These are phyloP conservation scores for Magnaporthiopsis rhizophila DNA, from an alignment of 2,329 filamentous ascomycete species.

Conservation along the genomic window DNA sequence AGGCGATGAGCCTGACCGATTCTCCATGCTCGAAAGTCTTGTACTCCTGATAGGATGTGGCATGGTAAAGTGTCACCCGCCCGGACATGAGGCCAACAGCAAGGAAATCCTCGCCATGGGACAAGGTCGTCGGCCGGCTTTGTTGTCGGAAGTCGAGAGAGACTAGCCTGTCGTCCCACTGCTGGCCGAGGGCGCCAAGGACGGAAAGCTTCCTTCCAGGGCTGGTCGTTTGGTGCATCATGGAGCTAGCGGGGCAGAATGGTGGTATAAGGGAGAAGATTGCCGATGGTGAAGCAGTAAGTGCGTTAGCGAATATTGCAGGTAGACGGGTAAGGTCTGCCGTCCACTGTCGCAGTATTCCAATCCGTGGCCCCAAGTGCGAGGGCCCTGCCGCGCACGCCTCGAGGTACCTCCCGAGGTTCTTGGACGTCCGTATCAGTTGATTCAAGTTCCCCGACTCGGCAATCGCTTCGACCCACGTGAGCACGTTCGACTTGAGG, in stretches of 20 bases:
- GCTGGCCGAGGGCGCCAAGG: conserved; percentile 14
- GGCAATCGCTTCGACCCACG: conserved; percentile 27
- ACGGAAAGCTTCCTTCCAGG: conserved; percentile 15
- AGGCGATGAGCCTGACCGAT: conserved; percentile 21
- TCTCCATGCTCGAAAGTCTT: conserved; percentile 21
- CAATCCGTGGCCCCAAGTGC: conserved; percentile 14
- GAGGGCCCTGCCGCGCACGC: conserved; percentile 14
- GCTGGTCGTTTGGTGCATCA: conserved; percentile 14
- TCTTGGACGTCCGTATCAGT: conserved; percentile 10
- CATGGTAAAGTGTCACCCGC: conserved; percentile 17
- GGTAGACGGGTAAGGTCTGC: conserved; percentile 23
- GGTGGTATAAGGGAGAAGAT: conserved; percentile 24
- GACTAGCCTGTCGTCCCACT: conserved; percentile 25
- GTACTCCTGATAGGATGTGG: conserved; percentile 20
- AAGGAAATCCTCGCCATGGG: conserved; percentile 20
- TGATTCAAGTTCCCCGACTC: conserved; percentile 11
- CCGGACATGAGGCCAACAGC: conserved; percentile 20
- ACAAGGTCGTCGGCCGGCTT: conserved; percentile 17
- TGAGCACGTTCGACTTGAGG: conserved; percentile 24
- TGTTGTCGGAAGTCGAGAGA: conserved; percentile 20
- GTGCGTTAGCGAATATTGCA: conserved; percentile 21
- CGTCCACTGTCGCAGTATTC: conserved; percentile 19
- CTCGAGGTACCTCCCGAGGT: conserved; percentile 15
- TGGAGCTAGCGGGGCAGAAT: conserved; percentile 23
- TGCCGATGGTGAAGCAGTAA: conserved; percentile 20